Percentiles rank a stretch among this genome's conserved stretches.
phyloP scores from a whole-genome alignment of 2,329 filamentous ascomycete genomes.

The Aureobasidium sp. region DNA sequence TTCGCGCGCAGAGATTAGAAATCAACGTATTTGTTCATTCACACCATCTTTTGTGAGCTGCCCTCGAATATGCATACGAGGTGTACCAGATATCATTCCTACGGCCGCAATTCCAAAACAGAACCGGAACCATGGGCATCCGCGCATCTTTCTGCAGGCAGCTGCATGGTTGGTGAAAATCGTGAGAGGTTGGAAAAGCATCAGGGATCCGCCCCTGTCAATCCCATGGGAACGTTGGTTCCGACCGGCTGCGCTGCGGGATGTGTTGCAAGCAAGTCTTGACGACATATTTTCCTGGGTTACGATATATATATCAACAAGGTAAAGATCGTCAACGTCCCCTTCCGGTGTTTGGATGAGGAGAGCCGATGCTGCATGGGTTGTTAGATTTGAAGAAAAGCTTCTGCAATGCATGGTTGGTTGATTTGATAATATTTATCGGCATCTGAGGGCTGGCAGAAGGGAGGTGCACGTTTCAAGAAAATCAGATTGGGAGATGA shows the following conservation, averaged over 20 bases:
- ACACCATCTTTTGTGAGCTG: not conserved
- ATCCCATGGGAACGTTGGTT: not conserved
- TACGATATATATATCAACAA: not conserved
- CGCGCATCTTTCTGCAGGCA: not conserved
- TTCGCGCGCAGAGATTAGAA: not conserved
- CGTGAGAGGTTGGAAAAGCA: not conserved
- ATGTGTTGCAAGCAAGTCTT: constrained; percentile 1
- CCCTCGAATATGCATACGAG: not conserved
- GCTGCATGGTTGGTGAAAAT: not conserved
- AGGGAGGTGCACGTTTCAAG: not conserved
- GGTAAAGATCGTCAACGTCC: constrained; percentile 8
- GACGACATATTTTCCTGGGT: constrained; percentile 13
- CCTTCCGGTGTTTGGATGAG: not conserved
- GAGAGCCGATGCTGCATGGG: constrained; percentile 6
- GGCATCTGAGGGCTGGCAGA: not conserved
- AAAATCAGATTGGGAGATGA: not conserved
- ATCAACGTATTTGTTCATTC: constrained; percentile 11
- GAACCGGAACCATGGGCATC: not conserved
- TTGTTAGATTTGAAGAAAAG: not conserved
- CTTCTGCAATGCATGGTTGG: not conserved
- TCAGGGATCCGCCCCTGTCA: constrained; percentile 3
- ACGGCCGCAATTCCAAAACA: not conserved
- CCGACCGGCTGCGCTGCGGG: not conserved
- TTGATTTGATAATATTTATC: not conserved
- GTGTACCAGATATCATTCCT: not conserved